phyloP scores from a whole-genome alignment of 2,329 filamentous ascomycete species.

The Akanthomyces uredinophilus region DNA sequence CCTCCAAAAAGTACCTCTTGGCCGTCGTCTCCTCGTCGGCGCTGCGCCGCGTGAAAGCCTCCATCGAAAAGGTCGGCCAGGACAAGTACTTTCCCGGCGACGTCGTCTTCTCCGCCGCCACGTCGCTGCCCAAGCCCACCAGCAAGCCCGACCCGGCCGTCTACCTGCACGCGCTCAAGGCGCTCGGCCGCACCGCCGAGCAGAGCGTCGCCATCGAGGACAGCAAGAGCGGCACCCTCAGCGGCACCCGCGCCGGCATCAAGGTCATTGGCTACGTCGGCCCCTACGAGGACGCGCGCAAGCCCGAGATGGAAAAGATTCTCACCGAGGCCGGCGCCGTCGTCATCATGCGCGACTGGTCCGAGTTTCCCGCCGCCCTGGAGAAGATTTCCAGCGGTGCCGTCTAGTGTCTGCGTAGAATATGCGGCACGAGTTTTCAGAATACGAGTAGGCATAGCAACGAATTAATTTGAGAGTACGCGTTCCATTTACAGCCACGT shows the following conservation, averaged over 20 bases:
- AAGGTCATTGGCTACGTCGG: slow-evolving; percentile 81
- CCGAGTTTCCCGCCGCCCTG: slow-evolving; percentile 46
- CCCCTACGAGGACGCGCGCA: slow-evolving; percentile 59
- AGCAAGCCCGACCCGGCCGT: slow-evolving; percentile 89
- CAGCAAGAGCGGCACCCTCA: slow-evolving; percentile 77
- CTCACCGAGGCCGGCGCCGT: slow-evolving; percentile 58
- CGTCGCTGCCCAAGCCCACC: slow-evolving; percentile 71
- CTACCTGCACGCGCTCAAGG: slow-evolving; percentile 72
- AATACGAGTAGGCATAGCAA: neutral
- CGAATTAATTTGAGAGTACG: neutral
- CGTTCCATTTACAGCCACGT: no score
- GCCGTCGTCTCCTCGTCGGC: slow-evolving; percentile 80
- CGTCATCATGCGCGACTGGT: slow-evolving; percentile 57
- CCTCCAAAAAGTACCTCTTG: slow-evolving; percentile 61
- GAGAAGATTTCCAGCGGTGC: slow-evolving; percentile 41
- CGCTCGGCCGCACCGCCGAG: slow-evolving; percentile 63
- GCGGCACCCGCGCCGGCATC: slow-evolving; percentile 69
- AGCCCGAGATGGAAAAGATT: slow-evolving; percentile 59
- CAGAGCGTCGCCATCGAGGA: slow-evolving; percentile 84
- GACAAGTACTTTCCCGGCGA: slow-evolving; percentile 73
- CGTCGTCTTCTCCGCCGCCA: slow-evolving; percentile 76
- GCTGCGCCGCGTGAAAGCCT: slow-evolving; percentile 70
- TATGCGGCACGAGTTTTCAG: neutral
- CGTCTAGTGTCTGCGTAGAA: slow-evolving; percentile 18
- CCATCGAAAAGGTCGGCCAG: slow-evolving; percentile 72